These are phyloP conservation scores for Vanrija pseudolonga DNA, from an alignment of 1,284 basidiomycete genomes.

Conservation along the genomic window DNA sequence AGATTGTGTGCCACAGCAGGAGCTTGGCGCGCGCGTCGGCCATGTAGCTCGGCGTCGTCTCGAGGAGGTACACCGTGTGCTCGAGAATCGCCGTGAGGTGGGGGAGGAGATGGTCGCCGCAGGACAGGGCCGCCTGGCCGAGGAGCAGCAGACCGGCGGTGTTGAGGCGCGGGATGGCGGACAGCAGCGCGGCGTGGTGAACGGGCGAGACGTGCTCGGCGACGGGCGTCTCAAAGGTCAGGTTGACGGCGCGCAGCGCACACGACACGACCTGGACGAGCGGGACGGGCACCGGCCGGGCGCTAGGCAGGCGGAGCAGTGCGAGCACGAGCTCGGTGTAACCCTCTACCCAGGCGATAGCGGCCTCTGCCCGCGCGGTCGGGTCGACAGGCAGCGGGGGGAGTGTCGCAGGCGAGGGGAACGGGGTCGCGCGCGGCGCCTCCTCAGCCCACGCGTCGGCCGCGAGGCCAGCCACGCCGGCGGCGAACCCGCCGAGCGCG, in stretches of 20 bases:
- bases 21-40: conserved; percentile 33
- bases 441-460: conserved; percentile 40
- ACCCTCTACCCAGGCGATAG: conserved; percentile 31
- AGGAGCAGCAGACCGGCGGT: conserved; percentile 35
- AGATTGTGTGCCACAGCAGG: conserved; percentile 34
- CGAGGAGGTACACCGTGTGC: conserved; percentile 40
- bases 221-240: conserved; percentile 58
- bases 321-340: conserved; percentile 29
- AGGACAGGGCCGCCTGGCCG: conserved; percentile 17
- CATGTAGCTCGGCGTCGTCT: conserved; percentile 31
- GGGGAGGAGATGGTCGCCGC: conserved; percentile 43
- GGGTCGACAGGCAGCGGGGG: conserved; percentile 32
- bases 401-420: conserved; percentile 3
- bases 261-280: conserved; percentile 55
- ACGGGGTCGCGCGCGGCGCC: conserved; percentile 9
- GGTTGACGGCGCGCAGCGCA: conserved; percentile 53
- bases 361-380: conserved; percentile 12
- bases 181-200: conserved; percentile 34
- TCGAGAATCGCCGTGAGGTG: conserved; percentile 41
- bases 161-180: conserved; percentile 38
- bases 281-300: conserved; percentile 69
- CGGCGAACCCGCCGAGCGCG: conserved; percentile 29
- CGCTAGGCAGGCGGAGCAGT: conserved; percentile 55
- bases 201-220: conserved; percentile 38
- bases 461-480: conserved; percentile 22